Base-by-base conservation (phyloP, 768 basidiomycete species). In the Cystobasidiopsis lactophilus region DNA sequence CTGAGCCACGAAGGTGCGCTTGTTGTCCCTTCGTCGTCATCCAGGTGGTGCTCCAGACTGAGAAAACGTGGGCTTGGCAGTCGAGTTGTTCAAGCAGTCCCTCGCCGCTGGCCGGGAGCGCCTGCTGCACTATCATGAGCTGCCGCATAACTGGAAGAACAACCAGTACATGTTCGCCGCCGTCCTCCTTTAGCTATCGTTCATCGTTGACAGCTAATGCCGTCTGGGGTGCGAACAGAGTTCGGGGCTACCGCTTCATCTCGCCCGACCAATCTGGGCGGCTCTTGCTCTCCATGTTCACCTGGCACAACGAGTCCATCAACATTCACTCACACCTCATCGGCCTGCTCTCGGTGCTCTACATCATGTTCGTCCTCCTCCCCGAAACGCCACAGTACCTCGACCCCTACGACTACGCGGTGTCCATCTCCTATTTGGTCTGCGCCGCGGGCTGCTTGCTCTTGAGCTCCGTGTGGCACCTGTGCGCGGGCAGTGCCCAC, bases 241-340 rank as follows among this genome's bases (percentile, higher is more conserved):
- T 58, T 1, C 26, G 21, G 2, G 59, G 59, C 11, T 65, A 65
- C 47, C 58, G 64, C 3, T 65, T 60, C 50, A 63, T 63, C 45
- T 57, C 63, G 3, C 60, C 62, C 30, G 59, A 63, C 31, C 50
- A 56, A 10, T 21, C 39, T 9, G 53, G 55, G 16, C 52, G 44
- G 3, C 58, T 59, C 21, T 21, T 44, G 9, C 21, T 21, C 13
- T 10, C 43, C n/a, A 23, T 30, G 10, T 47, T 47, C 30, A 23
- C 23, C 16, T 57, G 57, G 50, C 64, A 65, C 48, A 65, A 65
- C 58, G 64, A 65, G 58, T 57, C 59, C 3, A 51, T 58, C 16
- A 38, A 56, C 50, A 52, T 57, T 19, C 58, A 56, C 27, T 57
- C 59, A 9, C 64, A 64, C 37, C 56, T 63, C 43, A 16, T 60